phyloP scores from a whole-genome alignment of 192 early-diverging fungal species.

The Dimargaris cristalligena region DNA sequence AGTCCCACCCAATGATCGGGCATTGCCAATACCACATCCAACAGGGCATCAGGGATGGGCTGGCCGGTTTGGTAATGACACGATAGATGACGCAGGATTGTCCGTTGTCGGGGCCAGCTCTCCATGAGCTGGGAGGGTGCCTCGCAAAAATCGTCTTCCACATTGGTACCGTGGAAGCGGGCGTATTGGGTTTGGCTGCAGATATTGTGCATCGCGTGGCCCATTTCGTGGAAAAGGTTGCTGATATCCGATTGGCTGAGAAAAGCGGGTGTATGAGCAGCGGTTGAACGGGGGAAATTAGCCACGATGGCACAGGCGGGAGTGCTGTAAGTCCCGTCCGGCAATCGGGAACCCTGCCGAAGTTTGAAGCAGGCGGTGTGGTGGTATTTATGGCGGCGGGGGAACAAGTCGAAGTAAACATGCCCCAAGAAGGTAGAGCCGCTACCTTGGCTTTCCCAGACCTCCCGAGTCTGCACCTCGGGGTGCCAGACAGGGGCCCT shows the following conservation, averaged over 20 bases:
- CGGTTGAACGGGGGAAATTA: slow-evolving; percentile 48
- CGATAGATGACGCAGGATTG: slow-evolving; percentile 34
- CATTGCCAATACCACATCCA: slow-evolving; percentile 44
- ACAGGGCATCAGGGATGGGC: slow-evolving; percentile 48
- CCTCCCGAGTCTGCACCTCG: slow-evolving; percentile 64
- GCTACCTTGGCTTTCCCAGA: slow-evolving; percentile 47
- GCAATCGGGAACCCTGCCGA: slow-evolving; percentile 39
- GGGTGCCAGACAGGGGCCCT: slow-evolving; percentile 49
- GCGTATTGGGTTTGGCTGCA: slow-evolving; percentile 60
- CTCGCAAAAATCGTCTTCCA: slow-evolving; percentile 76
- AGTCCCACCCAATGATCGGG: slow-evolving; percentile 62
- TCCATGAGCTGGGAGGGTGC: slow-evolving; percentile 82
- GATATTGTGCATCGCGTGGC: slow-evolving; percentile 41
- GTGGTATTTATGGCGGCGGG: slow-evolving; percentile 49
- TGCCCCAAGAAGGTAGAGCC: slow-evolving; percentile 44
- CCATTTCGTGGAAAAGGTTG: slow-evolving; percentile 78
- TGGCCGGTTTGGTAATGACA: slow-evolving; percentile 50
- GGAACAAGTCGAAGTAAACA: slow-evolving; percentile 62
- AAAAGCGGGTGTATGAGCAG: slow-evolving; percentile 46
- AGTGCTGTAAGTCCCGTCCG: slow-evolving; percentile 30
- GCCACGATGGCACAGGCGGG: slow-evolving; percentile 57
- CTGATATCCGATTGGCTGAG: slow-evolving; percentile 64
- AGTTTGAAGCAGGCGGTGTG: slow-evolving; percentile 70
- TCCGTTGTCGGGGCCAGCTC: slow-evolving; percentile 57
- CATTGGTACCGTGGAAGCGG: slow-evolving; percentile 56